A percentile compares a stretch with the other conserved stretches of the same genome.
These are phyloP conservation scores for Lachancea cidri DNA, from an alignment of 805 yeast species.

Conservation along the genomic window DNA sequence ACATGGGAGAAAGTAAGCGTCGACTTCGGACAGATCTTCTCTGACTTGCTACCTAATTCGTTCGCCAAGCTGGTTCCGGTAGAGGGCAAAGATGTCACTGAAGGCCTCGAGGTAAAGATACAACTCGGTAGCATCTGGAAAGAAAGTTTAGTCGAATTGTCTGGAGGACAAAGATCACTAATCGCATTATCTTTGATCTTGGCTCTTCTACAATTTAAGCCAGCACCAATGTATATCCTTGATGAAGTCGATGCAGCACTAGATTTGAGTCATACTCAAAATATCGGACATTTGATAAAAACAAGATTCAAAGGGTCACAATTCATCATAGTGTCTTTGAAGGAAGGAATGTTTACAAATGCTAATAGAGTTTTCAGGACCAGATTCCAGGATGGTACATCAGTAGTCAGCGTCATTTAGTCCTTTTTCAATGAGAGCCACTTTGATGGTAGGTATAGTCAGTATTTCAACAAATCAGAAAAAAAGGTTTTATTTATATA, in stretches of 20 bases:
- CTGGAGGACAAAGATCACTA: conserved; percentile 96
- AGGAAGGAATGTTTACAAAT: conserved; percentile 97
- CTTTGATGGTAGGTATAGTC: not conserved
- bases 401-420: conserved; percentile 74
- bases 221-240: conserved; percentile 96
- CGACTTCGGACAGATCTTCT: conserved; percentile 88
- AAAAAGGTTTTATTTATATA: too few species aligned
- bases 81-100: conserved; percentile 75
- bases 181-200: conserved; percentile 88
- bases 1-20: conserved; percentile 84
- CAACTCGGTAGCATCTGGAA: conserved; percentile 92
- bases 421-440: not conserved
- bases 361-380: conserved; percentile 94
- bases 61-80: conserved; percentile 83
- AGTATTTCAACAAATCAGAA: not conserved
- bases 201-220: conserved; percentile 89
- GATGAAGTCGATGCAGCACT: conserved; percentile 99
- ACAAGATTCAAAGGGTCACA: conserved; percentile 94
- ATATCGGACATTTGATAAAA: conserved; percentile 93
- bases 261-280: conserved; percentile 94
- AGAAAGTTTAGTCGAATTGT: conserved; percentile 86
- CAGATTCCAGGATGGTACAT: conserved; percentile 93
- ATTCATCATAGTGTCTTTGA: conserved; percentile 91
- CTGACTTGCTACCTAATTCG: conserved; percentile 82
- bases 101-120: conserved; percentile 87